Conservation (phyloP, 768 basidiomycete genomes). For the Rhizopogon vesiculosus region DNA sequence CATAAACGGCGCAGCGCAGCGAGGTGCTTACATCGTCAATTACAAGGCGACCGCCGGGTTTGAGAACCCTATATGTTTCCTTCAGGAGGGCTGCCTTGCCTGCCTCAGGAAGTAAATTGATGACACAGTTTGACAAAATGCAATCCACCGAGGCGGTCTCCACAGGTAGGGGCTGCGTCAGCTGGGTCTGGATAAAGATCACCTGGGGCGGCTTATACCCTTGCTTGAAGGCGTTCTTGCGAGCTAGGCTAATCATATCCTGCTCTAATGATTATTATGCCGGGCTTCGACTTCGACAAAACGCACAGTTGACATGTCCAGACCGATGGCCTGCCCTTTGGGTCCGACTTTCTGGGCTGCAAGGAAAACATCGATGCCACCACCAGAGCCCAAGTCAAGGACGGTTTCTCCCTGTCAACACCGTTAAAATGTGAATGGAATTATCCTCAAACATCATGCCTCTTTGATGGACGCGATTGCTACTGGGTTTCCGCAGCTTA, state of each 20-base stretch:
- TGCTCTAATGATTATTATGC: constrained; percentile 12
- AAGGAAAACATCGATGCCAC: constrained; percentile 51
- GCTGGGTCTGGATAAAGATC: constrained; percentile 39
- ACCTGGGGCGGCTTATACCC: constrained; percentile 44
- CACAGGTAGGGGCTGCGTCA: constrained; percentile 45
- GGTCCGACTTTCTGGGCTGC: constrained; percentile 47
- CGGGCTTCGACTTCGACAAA: not conserved
- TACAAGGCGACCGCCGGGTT: constrained; percentile 50
- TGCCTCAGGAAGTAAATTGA: constrained; percentile 41
- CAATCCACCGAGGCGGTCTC: constrained; percentile 45
- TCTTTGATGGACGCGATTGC: constrained; percentile 40
- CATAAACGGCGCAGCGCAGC: no score
- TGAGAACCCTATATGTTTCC: constrained; percentile 47
- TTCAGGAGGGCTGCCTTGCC: constrained; percentile 39
- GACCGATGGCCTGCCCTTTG: constrained; percentile 45
- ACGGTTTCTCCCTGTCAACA: constrained; percentile 47
- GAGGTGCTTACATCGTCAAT: constrained; percentile 39
- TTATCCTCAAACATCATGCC: constrained; percentile 20
- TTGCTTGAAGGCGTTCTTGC: constrained; percentile 37
- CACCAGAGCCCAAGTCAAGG: constrained; percentile 54
- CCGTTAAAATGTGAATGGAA: not conserved
- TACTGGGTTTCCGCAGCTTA: constrained; percentile 53
- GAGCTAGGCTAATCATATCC: constrained; percentile 50
- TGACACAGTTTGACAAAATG: constrained; percentile 53
- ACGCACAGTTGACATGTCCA: constrained; percentile 47